A percentile compares a stretch with the other conserved stretches of the same genome.
phyloP scores from a whole-genome alignment of 371 early-diverging fungal genomes.

The Dipsacomyces acuminosporus region DNA sequence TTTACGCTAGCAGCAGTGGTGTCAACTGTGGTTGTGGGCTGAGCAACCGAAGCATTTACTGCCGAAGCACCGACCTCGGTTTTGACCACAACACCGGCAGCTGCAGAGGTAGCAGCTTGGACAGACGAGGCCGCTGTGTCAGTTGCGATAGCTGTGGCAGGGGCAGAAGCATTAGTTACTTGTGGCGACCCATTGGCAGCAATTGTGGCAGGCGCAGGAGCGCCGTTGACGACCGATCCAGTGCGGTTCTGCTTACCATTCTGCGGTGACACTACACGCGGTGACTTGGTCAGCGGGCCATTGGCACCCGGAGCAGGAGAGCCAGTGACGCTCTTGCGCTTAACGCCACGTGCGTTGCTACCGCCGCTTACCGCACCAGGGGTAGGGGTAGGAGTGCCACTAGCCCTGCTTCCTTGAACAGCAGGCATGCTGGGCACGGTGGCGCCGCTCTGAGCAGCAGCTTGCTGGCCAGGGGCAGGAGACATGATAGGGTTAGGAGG shows the following conservation, averaged over 20 bases:
- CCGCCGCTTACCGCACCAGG: constrained; percentile 3
- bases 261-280: constrained; percentile 18
- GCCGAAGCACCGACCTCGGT: background rate
- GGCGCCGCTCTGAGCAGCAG: too few relatives aligned
- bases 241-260: constrained; percentile 4
- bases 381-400: constrained; percentile 16
- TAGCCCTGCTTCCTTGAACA: background rate
- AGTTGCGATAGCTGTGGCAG: background rate
- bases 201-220: constrained; percentile 1
- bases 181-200: background rate
- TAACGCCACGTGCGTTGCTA: constrained; percentile 24
- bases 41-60: background rate
- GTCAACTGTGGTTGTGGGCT: too few relatives aligned
- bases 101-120: too few relatives aligned
- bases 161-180: background rate
- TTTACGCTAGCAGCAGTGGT: background rate
- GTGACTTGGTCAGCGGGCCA: constrained; percentile 20
- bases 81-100: background rate
- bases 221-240: constrained; percentile 9
- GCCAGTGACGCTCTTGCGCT: constrained; percentile 42
- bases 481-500: constrained; percentile 25
- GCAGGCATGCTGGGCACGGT: too few relatives aligned
- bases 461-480: constrained; percentile 3
- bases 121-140: too few relatives aligned
- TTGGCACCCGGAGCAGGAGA: constrained; percentile 19